Conservation (phyloP, 2,329 filamentous ascomycete genomes). For the Fusarium temperatum region DNA sequence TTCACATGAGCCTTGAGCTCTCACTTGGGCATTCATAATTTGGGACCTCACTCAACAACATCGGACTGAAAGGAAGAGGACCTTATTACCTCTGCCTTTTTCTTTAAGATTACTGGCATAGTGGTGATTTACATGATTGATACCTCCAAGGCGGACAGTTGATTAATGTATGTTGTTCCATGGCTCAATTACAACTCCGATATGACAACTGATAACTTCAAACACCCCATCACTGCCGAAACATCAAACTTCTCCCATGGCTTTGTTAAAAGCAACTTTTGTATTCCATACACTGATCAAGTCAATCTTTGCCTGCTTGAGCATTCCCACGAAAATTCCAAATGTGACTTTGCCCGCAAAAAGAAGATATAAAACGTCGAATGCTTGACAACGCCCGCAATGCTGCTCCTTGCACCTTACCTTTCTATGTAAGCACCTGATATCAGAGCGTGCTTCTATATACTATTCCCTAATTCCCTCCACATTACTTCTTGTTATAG, state of each 20-base stretch:
- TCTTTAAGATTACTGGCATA: background rate
- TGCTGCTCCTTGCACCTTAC: constrained; percentile 39
- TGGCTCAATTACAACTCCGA: background rate
- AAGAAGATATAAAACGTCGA: constrained; percentile 24
- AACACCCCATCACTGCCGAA: constrained; percentile 2
- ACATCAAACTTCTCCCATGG: background rate
- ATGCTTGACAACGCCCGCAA: constrained; percentile 39
- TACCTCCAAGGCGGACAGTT: background rate
- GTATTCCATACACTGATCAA: constrained; percentile 37
- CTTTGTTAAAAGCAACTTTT: constrained; percentile 30
- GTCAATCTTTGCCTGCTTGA: constrained; percentile 35
- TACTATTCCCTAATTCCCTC: constrained; percentile 26
- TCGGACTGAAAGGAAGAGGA: background rate
- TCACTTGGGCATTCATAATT: background rate
- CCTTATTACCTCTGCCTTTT: background rate
- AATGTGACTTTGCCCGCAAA: background rate
- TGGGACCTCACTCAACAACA: background rate
- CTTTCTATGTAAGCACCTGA: constrained; percentile 40
- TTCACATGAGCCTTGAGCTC: constrained; percentile 6
- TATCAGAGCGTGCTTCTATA: constrained; percentile 32
- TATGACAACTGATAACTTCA: background rate
- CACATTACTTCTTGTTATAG: constrained; percentile 61
- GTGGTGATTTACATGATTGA: background rate
- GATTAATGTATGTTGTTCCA: background rate
- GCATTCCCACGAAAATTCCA: constrained; percentile 11